Evolutionary conservation across 73 alveolate genomes (phyloP), one percentile per base, ranked within the genome.

Genomic region (Effrenium voratum): DNA sequence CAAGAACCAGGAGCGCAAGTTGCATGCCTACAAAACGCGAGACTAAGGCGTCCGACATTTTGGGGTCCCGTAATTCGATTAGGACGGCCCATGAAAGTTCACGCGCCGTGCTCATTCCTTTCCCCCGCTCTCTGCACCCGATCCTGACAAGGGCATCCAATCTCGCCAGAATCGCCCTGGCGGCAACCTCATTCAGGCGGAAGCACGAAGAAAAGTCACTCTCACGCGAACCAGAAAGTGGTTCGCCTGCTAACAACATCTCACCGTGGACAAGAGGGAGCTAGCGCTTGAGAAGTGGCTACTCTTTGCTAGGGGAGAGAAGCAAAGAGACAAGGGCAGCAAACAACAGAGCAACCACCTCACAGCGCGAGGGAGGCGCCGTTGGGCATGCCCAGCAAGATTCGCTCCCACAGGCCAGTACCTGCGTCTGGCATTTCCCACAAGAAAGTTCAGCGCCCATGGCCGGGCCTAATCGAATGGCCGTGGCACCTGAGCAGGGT

Each of bases 131-230:
- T 75, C 36, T 75, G n/a, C n/a, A 44, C 79, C 41, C 46, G 32
- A 52, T 70, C 94, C 80, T 88, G 28, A 44, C 96, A 88, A n/a
- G 96, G 96, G 73, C 96, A 88, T 38, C 96, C 96, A 10, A 88
- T 57, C 59, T 70, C 94, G 44, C 81, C 57, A 40, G 44, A 49
- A 26, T 76, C 57, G 70, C 44, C 81, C 24, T 84, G 46, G 59
- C 81, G 68, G 63, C 60, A 85, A 34, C 94, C 80, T 59, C n/a
- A n/a, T n/a, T n/a, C n/a, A n/a, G n/a, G n/a, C n/a, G n/a, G n/a
- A n/a, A n/a, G n/a, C n/a, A n/a, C n/a, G n/a, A n/a, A n/a, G n/a
- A n/a, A n/a, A n/a, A n/a, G n/a, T n/a, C n/a, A n/a, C n/a, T n/a
- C n/a, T n/a, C n/a, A n/a, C n/a, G n/a, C n/a, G n/a, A n/a, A n/a